Percentiles rank a stretch among this genome's conserved stretches.
Conservation (phyloP, 2,329 filamentous ascomycete species). For the Myriosclerotinia curreyana region DNA sequence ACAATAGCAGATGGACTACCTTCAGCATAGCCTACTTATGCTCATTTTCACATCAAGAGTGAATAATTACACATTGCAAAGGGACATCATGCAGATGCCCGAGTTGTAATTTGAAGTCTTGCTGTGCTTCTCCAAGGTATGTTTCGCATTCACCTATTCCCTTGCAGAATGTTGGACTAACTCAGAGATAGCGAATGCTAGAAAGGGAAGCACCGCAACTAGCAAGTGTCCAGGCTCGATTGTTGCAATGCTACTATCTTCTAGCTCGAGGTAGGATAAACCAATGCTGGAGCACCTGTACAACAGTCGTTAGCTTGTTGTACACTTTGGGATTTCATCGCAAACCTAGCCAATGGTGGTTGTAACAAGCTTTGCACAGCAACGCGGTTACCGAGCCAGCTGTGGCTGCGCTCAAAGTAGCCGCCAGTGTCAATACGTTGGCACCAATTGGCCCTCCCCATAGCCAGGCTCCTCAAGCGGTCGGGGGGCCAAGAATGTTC, state of each 20-base stretch:
- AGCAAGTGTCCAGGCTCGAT: conserved; percentile 42
- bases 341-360: conserved; percentile 23
- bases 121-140: neutral
- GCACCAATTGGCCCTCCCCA: no score
- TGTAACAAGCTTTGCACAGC: no score
- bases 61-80: neutral
- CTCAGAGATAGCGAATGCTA: neutral
- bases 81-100: neutral
- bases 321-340: conserved; percentile 38
- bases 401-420: no score
- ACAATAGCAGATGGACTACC: neutral
- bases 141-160: neutral
- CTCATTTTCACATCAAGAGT: neutral
- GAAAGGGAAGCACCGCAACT: conserved; percentile 30
- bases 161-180: neutral
- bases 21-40: neutral
- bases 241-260: conserved; percentile 41
- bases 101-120: no score
- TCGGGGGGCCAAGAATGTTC: no score
- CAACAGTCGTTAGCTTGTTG: conserved; percentile 37
- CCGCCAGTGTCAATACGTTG: no score
- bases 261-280: conserved; percentile 39
- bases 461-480: no score
- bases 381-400: no score
- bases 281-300: conserved; percentile 40